Evolutionary conservation across 2,329 filamentous ascomycete genomes (phyloP).

Genomic region (Exophiala sp.): DNA sequence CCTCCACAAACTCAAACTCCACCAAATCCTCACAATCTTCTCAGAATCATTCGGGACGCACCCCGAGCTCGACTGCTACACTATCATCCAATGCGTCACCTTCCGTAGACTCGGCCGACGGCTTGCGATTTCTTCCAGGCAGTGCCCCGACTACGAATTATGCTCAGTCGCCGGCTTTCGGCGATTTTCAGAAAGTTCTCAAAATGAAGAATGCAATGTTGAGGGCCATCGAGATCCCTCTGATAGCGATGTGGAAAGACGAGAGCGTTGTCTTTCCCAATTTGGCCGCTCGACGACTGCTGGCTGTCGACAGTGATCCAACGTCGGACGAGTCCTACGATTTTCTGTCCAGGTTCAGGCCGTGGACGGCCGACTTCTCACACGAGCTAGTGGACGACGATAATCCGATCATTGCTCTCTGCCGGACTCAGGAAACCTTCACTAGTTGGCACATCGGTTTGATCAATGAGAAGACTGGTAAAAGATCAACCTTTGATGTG

Average conservation of each 20-base stretch:
- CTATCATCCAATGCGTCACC: constrained; percentile 50
- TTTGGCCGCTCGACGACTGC: constrained; percentile 57
- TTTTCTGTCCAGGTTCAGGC: constrained; percentile 57
- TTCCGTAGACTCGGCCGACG: constrained; percentile 48
- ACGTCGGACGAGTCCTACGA: constrained; percentile 50
- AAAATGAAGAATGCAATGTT: constrained; percentile 74
- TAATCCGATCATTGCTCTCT: constrained; percentile 63
- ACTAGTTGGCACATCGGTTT: constrained; percentile 61
- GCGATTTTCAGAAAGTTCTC: constrained; percentile 68
- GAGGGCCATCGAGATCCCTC: constrained; percentile 70
- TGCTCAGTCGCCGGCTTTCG: constrained; percentile 56
- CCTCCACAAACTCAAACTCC: constrained; percentile 22
- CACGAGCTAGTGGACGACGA: constrained; percentile 56
- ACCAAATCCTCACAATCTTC: constrained; percentile 20
- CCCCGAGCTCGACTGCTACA: constrained; percentile 29
- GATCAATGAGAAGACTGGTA: constrained; percentile 52
- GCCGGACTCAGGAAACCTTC: constrained; percentile 60
- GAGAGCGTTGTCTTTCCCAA: constrained; percentile 72
- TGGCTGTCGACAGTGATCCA: constrained; percentile 43
- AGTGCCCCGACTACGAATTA: constrained; percentile 58
- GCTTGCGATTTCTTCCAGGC: constrained; percentile 61
- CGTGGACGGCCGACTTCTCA: constrained; percentile 67
- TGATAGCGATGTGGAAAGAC: constrained; percentile 78
- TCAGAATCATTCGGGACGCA: constrained; percentile 20
- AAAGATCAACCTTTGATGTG: constrained; percentile 60